Percentiles rank a stretch among this genome's conserved stretches.
Conservation (phyloP, 2,329 filamentous ascomycete species). For the Aspergillus unguis region DNA sequence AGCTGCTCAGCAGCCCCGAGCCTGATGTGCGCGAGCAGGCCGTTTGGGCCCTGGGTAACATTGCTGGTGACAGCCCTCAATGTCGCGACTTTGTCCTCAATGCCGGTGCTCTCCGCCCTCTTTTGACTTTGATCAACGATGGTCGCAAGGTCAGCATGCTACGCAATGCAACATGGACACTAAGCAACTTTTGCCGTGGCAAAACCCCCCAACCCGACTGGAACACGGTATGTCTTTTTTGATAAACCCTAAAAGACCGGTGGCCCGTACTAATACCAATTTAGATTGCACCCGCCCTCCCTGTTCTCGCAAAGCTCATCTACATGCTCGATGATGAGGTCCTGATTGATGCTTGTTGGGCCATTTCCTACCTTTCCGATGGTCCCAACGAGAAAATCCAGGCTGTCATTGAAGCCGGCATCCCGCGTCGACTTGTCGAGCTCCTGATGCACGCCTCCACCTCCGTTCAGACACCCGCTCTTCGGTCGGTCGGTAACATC, state of each 20-base stretch:
- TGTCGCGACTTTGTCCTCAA: slow-evolving; percentile 96
- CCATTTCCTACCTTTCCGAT: slow-evolving; percentile 96
- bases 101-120: slow-evolving; percentile 84
- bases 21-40: slow-evolving; percentile 97
- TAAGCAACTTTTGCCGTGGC: slow-evolving; percentile 99
- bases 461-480: slow-evolving; percentile 93
- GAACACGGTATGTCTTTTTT: slow-evolving; percentile 69
- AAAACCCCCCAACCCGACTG: slow-evolving; percentile 99
- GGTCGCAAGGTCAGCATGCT: slow-evolving; percentile 99
- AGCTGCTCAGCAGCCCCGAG: slow-evolving; percentile 91
- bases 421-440: slow-evolving; percentile 92
- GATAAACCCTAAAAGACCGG: neutral
- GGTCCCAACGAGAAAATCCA: slow-evolving; percentile 99
- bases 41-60: slow-evolving; percentile 97
- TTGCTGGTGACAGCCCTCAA: slow-evolving; percentile 94
- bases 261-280: slow-evolving; percentile 8
- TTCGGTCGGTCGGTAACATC: slow-evolving; percentile 97
- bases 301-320: slow-evolving; percentile 92
- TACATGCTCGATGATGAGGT: slow-evolving; percentile 99
- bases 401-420: slow-evolving; percentile 96
- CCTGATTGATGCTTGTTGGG: slow-evolving; percentile 98
- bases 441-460: slow-evolving; percentile 97
- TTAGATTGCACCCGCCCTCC: slow-evolving; percentile 89
- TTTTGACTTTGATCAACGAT: slow-evolving; percentile 86
- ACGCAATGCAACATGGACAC: slow-evolving; percentile 95